Percentiles rank a stretch among this genome's conserved stretches.
Evolutionary conservation across 2,329 filamentous ascomycete genomes (phyloP).

Genomic region (Rhynchosporium agropyri): DNA sequence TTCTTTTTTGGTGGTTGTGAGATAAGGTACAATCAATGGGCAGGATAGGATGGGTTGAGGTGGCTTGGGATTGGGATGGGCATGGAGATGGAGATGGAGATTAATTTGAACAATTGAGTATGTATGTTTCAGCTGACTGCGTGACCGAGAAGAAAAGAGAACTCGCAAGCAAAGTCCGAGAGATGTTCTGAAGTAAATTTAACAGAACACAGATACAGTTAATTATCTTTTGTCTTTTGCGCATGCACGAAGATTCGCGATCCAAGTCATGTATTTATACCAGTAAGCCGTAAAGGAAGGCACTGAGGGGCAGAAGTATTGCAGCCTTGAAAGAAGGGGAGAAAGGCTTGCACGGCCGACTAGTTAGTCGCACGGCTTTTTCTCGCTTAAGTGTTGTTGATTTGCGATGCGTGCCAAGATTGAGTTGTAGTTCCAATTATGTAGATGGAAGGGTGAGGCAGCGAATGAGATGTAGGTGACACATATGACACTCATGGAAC

Average conservation of each 20-base stretch:
- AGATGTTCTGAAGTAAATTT: too few species aligned
- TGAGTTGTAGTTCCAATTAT: background rate
- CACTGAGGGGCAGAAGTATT: background rate
- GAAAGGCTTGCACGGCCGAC: slow-evolving; percentile 16
- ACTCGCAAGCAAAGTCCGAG: too few species aligned
- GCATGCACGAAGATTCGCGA: background rate
- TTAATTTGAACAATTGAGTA: background rate
- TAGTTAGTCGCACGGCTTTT: background rate
- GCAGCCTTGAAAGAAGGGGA: background rate
- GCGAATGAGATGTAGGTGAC: background rate
- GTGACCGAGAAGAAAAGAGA: too few species aligned
- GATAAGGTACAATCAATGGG: too few species aligned
- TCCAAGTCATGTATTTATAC: too few species aligned
- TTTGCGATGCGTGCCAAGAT: slow-evolving; percentile 1
- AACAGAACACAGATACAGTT: too few species aligned
- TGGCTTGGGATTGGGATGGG: background rate
- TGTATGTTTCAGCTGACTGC: too few species aligned
- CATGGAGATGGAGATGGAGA: background rate
- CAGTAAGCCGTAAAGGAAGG: background rate
- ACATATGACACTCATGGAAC: too few species aligned
- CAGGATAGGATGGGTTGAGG: background rate
- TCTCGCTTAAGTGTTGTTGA: slow-evolving; percentile 10
- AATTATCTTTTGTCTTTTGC: too few species aligned
- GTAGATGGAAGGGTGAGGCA: background rate
- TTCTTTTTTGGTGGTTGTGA: too few species aligned